Percentiles rank a stretch among this genome's conserved stretches.
phyloP scores from a whole-genome alignment of 2,329 filamentous ascomycete genomes.

The Exophiala sp. region DNA sequence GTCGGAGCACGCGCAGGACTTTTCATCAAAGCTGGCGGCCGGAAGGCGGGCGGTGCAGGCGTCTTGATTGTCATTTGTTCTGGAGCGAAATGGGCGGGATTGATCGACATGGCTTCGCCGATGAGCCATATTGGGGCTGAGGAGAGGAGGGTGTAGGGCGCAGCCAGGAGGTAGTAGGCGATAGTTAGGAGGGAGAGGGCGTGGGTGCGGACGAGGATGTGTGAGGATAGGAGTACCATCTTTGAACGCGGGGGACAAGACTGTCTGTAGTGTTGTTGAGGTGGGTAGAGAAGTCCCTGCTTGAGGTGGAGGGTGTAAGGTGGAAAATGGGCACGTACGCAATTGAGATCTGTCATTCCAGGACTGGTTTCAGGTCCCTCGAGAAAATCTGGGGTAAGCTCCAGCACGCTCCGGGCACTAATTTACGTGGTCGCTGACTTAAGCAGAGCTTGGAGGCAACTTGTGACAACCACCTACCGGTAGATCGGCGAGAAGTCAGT shows the following conservation, averaged over 20 bases:
- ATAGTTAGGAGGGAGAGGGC: slow-evolving; percentile 18
- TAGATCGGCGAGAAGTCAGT: no score
- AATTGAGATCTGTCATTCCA: no score
- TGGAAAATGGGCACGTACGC: not conserved
- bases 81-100: slow-evolving; percentile 20
- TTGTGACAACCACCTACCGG: no score
- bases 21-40: not conserved
- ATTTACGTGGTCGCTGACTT: no score
- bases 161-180: slow-evolving; percentile 24
- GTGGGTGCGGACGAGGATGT: slow-evolving; percentile 22
- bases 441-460: no score
- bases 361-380: no score
- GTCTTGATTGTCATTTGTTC: not conserved
- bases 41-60: not conserved
- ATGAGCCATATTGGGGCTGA: slow-evolving; percentile 26
- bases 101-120: slow-evolving; percentile 26
- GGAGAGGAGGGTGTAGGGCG: slow-evolving; percentile 18
- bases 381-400: no score
- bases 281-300: not conserved
- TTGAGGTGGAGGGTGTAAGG: not conserved
- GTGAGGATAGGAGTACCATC: slow-evolving; percentile 27
- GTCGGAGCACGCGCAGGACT: not conserved
- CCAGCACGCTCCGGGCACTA: no score
- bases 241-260: not conserved
- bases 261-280: not conserved